Percentiles rank a stretch among this genome's conserved stretches.
These are phyloP conservation scores for Akanthomyces dipterigenus DNA, from an alignment of 2,329 filamentous ascomycete species.

Conservation along the genomic window DNA sequence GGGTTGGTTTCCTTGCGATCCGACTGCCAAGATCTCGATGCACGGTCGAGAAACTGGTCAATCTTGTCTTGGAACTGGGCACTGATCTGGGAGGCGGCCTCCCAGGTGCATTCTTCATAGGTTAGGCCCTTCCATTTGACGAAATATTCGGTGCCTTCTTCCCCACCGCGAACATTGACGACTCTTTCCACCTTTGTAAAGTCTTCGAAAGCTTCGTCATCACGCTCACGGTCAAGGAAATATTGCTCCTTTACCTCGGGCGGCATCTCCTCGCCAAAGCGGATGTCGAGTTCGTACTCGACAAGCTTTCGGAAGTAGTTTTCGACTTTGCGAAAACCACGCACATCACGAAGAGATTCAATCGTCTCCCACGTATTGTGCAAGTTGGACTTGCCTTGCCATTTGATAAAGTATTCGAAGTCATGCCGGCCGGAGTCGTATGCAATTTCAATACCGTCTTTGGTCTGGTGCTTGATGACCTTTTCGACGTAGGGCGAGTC, in stretches of 20 bases:
- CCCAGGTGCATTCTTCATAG: slow-evolving; percentile 96
- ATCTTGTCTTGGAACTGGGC: slow-evolving; percentile 80
- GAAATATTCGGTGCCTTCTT: slow-evolving; percentile 78
- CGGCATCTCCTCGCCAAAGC: slow-evolving; percentile 67
- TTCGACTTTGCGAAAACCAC: slow-evolving; percentile 81
- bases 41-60: slow-evolving; percentile 81
- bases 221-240: slow-evolving; percentile 88
- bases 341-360: slow-evolving; percentile 65
- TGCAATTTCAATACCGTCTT: slow-evolving; percentile 56
- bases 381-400: slow-evolving; percentile 91
- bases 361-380: slow-evolving; percentile 93
- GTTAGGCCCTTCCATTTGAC: slow-evolving; percentile 96
- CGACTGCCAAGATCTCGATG: slow-evolving; percentile 72
- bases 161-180: slow-evolving; percentile 74
- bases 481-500: slow-evolving; percentile 82
- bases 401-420: slow-evolving; percentile 92
- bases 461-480: slow-evolving; percentile 78
- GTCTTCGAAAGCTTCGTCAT: slow-evolving; percentile 80
- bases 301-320: slow-evolving; percentile 89
- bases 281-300: slow-evolving; percentile 70
- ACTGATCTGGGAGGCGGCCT: slow-evolving; percentile 67
- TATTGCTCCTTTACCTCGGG: slow-evolving; percentile 89
- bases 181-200: slow-evolving; percentile 90
- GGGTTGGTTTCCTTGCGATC: slow-evolving; percentile 70
- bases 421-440: slow-evolving; percentile 60